Evolutionary conservation across 1,139 yeast genomes (phyloP).

Genomic region (Yamadazyma blattariae): DNA sequence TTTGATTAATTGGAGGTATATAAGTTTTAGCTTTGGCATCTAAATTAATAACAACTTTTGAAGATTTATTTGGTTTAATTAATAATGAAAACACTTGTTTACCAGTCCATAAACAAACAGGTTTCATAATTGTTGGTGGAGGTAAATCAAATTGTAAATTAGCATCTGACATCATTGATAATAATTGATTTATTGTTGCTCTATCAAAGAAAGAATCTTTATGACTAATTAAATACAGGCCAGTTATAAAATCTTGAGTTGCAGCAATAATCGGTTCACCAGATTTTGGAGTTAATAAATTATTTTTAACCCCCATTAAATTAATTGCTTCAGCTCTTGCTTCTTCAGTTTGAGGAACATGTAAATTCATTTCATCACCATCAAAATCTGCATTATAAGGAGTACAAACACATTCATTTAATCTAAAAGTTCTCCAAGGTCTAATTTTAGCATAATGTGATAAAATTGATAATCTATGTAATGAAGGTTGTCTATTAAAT

Average conservation of each 20-base stretch:
- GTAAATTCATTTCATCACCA: slow-evolving; percentile 99
- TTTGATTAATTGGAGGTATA: slow-evolving; percentile 59
- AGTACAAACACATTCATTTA: slow-evolving; percentile 98
- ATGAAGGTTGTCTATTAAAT: slow-evolving; percentile 96
- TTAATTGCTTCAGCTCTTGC: slow-evolving; percentile 98
- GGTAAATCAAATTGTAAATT: slow-evolving; percentile 85
- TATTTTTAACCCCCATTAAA: slow-evolving; percentile 96
- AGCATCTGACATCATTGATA: slow-evolving; percentile 97
- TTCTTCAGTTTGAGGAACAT: slow-evolving; percentile 98
- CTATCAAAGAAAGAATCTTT: slow-evolving; percentile 93
- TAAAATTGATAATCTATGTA: slow-evolving; percentile 89
- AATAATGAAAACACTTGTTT: slow-evolving; percentile 89
- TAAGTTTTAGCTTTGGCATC: slow-evolving; percentile 94
- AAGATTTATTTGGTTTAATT: slow-evolving; percentile 73
- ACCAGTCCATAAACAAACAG: slow-evolving; percentile 92
- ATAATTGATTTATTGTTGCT: slow-evolving; percentile 75
- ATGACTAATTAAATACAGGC: slow-evolving; percentile 86
- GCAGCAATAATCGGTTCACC: slow-evolving; percentile 99
- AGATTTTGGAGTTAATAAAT: slow-evolving; percentile 90
- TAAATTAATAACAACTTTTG: slow-evolving; percentile 81
- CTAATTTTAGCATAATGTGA: slow-evolving; percentile 95
- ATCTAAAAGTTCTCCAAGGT: slow-evolving; percentile 97
- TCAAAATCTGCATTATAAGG: slow-evolving; percentile 99
- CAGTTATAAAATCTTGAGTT: slow-evolving; percentile 98
- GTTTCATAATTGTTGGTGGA: slow-evolving; percentile 91